Base-by-base conservation (phyloP, 2,329 filamentous ascomycete species). In the Mariannaea sp. region DNA sequence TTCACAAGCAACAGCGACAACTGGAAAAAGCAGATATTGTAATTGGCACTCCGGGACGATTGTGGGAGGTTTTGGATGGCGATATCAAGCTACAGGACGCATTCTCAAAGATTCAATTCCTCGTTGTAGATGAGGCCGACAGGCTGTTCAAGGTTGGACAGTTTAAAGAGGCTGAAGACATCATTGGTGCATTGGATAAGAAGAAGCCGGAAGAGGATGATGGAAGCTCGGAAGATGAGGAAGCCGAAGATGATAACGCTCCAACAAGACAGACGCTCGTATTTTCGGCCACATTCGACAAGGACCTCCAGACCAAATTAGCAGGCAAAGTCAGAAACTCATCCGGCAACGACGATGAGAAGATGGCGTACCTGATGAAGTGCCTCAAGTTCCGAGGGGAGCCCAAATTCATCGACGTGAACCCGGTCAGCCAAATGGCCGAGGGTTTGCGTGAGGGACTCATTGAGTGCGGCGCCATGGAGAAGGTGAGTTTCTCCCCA, bases 261-360 rank as follows among this genome's bases (percentile, higher is more conserved):
- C n/a, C n/a, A 35, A 67, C 81, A 13, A 79, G 93, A 33, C 94
- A 99, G 69, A 97, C 92, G 0, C 81, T 99, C 0, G 91, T 99
- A 16, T 99, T 99, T 72, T 97, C 94, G 0, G 94, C 94, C 0
- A 99, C 94, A 0, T 96, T 99, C 71, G 89, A 96, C 69, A 93
- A 92, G 67, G 87, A 87, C 1, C 75, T 99, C 24, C 93, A 97
- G 69, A 90, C 93, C 64, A 97, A 97, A 71, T 80, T 99, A 10
- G 85, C 89, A 51, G 42, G 36, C 27, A 58, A 59, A 17, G 16
- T 41, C 43, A 62, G 58, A 53, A 51, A 56, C 4, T 79, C 56
- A 82, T 88, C 60, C 10, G 70, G 58, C 74, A 84, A 80, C 64
- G 84, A 90, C 51, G 84, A 87, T 57, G 86, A 95, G 65, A 93